Evolutionary conservation across 257 asterid species (phyloP).

Genomic region (Buddleja alternifolia): DNA sequence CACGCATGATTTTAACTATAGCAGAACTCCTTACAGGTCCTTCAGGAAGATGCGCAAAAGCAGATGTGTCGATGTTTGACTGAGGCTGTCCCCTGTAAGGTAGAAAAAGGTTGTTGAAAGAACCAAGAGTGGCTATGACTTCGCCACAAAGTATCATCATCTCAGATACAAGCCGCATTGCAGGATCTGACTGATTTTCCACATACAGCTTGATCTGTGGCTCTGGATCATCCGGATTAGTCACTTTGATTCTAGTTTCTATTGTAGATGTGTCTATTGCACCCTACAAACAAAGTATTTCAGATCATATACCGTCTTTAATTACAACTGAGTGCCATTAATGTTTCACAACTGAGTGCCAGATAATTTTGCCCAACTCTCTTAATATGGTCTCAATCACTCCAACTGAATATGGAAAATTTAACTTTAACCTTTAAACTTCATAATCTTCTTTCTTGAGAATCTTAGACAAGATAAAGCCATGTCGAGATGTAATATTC

Average conservation of each 20-base stretch:
- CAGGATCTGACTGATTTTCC: constrained; percentile 90
- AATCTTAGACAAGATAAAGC: constrained; percentile 9
- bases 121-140: constrained; percentile 87
- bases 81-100: constrained; percentile 99
- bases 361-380: constrained; percentile 24
- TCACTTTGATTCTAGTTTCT: constrained; percentile 82
- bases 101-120: constrained; percentile 67
- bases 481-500: not conserved
- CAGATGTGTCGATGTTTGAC: constrained; percentile 77
- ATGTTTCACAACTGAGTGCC: constrained; percentile 4
- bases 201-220: constrained; percentile 87
- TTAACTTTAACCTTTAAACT: constrained; percentile 23
- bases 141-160: constrained; percentile 99
- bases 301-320: constrained; percentile 23
- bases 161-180: constrained; percentile 95
- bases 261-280: constrained; percentile 79
- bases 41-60: constrained; percentile 90
- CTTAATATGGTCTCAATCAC: constrained; percentile 1
- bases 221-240: constrained; percentile 88
- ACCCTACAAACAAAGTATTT: constrained; percentile 58
- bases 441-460: not conserved
- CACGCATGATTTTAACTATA: constrained; percentile 77
- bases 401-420: constrained; percentile 11
- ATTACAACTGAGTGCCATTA: no score
- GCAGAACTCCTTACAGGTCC: constrained; percentile 96